A percentile compares a stretch with the other conserved stretches of the same genome.
phyloP scores from a whole-genome alignment of 495 filamentous ascomycete species.

The Mytilinidion resinicola region DNA sequence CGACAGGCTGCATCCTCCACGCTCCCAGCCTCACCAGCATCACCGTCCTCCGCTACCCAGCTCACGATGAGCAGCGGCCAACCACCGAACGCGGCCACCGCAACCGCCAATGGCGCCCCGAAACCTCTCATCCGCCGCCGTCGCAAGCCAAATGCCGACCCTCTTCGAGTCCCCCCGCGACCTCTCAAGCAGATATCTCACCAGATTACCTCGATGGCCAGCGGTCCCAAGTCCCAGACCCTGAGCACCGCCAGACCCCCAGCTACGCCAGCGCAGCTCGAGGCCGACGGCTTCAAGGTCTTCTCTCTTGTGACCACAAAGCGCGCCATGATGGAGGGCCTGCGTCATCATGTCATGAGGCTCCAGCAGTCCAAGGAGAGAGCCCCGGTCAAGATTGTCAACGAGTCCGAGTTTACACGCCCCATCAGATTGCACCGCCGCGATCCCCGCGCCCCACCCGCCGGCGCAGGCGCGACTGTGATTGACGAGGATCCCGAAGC shows the following conservation, averaged over 20 bases:
- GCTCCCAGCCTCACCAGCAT: background rate
- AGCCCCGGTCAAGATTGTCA: conserved; percentile 59
- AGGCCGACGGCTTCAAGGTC: conserved; percentile 43
- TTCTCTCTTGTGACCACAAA: conserved; percentile 77
- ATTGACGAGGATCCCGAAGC: conserved; percentile 43
- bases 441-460: conserved; percentile 67
- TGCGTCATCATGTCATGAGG: conserved; percentile 81
- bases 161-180: conserved; percentile 13
- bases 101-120: conserved; percentile 22
- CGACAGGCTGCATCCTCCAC: background rate
- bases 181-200: conserved; percentile 23
- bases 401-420: conserved; percentile 75
- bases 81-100: conserved; percentile 3
- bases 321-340: conserved; percentile 65
- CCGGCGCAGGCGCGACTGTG: conserved; percentile 39
- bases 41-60: conserved; percentile 1
- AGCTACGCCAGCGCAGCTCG: conserved; percentile 31
- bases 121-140: conserved; percentile 6
- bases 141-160: conserved; percentile 9
- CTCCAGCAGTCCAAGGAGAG: conserved; percentile 49
- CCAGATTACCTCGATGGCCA: conserved; percentile 13
- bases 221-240: no score
- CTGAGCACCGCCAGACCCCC: no score
- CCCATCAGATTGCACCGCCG: conserved; percentile 84
- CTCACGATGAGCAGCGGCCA: conserved; percentile 15